phyloP scores from a whole-genome alignment of 2,329 filamentous ascomycete genomes.

The Colletotrichum lindemuthianum region DNA sequence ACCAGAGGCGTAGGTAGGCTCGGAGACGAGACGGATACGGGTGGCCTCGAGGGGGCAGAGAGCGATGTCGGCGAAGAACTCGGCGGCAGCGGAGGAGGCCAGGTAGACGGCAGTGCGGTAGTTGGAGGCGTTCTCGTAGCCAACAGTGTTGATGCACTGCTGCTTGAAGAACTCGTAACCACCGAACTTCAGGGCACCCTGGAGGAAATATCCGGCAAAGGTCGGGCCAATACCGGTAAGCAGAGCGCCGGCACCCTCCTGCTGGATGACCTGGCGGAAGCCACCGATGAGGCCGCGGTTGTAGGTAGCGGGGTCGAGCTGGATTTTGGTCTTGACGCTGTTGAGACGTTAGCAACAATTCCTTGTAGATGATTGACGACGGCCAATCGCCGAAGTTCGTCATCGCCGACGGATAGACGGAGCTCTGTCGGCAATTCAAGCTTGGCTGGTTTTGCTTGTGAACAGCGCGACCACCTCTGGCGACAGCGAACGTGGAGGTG shows the following conservation, averaged over 20 bases:
- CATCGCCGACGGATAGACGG: not conserved
- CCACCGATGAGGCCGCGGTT: conserved; percentile 88
- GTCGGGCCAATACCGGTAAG: conserved; percentile 88
- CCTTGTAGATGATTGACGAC: too few species aligned
- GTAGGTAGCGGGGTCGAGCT: conserved; percentile 90
- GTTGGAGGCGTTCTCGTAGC: conserved; percentile 79
- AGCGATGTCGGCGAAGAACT: conserved; percentile 81
- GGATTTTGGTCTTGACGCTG: conserved; percentile 95
- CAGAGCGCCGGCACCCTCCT: conserved; percentile 87
- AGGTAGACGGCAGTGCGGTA: conserved; percentile 87
- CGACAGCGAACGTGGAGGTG: not conserved
- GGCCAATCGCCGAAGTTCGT: not conserved
- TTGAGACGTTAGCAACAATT: conserved; percentile 15
- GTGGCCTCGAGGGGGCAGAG: conserved; percentile 93
- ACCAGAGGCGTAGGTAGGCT: conserved; percentile 85
- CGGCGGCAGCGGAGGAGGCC: conserved; percentile 71
- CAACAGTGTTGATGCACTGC: conserved; percentile 83
- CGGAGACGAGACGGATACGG: conserved; percentile 91
- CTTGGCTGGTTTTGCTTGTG: conserved; percentile 9
- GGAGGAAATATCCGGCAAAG: conserved; percentile 91
- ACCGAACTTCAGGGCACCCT: conserved; percentile 93
- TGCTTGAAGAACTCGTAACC: conserved; percentile 98
- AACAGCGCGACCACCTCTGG: not conserved
- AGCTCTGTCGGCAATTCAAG: conserved; percentile 9
- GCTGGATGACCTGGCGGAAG: conserved; percentile 85